Conservation (phyloP, 306 rosid species). For the Canavalia ensiformis region DNA sequence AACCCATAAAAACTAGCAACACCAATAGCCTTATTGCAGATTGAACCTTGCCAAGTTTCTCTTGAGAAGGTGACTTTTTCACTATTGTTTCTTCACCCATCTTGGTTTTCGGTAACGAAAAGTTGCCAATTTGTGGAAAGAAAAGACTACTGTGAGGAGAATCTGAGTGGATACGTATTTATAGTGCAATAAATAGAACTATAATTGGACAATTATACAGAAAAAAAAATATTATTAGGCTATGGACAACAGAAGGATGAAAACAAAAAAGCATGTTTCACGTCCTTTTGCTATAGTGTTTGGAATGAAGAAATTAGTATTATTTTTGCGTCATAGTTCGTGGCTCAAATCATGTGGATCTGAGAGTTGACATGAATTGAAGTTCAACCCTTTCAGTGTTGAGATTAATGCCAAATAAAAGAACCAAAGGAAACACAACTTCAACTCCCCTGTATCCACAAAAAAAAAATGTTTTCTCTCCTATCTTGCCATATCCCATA, state of each 20-base stretch:
- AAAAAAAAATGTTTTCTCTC: too few relatives aligned
- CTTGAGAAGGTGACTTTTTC: constrained; percentile 51
- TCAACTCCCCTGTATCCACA: neutral
- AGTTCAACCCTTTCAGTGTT: constrained; percentile 2
- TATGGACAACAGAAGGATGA: neutral
- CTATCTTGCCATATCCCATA: too few relatives aligned
- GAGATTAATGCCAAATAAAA: constrained; percentile 4
- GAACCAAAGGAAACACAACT: neutral
- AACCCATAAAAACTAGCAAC: constrained; percentile 58
- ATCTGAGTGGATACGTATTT: constrained; percentile 41
- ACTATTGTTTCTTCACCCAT: constrained; percentile 41
- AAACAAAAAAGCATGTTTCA: constrained; percentile 48
- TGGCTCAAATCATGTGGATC: neutral
- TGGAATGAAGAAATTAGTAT: constrained; percentile 36
- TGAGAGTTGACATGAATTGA: constrained; percentile 19
- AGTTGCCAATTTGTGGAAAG: neutral
- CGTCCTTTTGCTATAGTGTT: neutral
- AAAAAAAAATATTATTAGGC: neutral
- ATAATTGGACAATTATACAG: neutral
- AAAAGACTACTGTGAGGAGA: constrained; percentile 30
- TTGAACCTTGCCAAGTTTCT: constrained; percentile 37
- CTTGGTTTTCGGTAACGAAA: neutral
- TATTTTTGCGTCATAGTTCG: neutral
- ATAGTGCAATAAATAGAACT: constrained; percentile 42
- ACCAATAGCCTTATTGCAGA: constrained; percentile 54